Conservation (phyloP, 108 stramenopile genomes). For the Bacterosira constricta region DNA sequence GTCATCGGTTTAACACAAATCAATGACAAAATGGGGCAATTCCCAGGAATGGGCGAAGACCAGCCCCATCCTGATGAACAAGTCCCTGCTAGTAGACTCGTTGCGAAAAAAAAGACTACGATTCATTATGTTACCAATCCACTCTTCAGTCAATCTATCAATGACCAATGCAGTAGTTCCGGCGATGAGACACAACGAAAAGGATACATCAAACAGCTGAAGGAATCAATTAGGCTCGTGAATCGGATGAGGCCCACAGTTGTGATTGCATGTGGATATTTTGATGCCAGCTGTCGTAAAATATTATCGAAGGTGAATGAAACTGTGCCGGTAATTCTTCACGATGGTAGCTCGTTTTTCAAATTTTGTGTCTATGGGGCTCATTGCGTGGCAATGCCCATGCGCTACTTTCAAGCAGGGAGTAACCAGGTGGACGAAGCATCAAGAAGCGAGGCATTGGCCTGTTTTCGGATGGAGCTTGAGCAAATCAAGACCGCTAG, state of each 20-base stretch:
- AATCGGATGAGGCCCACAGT: conserved; percentile 79
- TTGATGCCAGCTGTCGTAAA: conserved; percentile 66
- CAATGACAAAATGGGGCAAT: conserved; percentile 81
- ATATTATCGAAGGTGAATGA: conserved; percentile 77
- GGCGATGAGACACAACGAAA: conserved; percentile 48
- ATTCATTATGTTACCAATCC: conserved; percentile 73
- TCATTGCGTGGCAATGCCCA: conserved; percentile 62
- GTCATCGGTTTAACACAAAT: conserved; percentile 82
- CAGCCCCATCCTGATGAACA: conserved; percentile 39
- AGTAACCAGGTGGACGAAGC: background rate
- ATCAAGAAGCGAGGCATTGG: conserved; percentile 39
- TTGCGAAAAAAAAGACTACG: conserved; percentile 36
- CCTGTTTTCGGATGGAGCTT: conserved; percentile 78
- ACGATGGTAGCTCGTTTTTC: conserved; percentile 68
- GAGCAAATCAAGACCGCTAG: conserved; percentile 82
- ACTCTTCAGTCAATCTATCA: conserved; percentile 33
- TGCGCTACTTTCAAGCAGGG: conserved; percentile 38
- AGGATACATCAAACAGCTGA: conserved; percentile 63
- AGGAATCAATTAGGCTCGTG: conserved; percentile 67
- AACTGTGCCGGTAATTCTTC: conserved; percentile 76
- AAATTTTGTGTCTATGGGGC: conserved; percentile 79
- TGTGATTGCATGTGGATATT: conserved; percentile 66
- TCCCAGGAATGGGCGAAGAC: conserved; percentile 46
- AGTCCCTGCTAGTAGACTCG: conserved; percentile 15
- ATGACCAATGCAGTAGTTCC: conserved; percentile 15